Evolutionary conservation across 495 filamentous ascomycete genomes (phyloP).

Genomic region (Daldinia childiae): DNA sequence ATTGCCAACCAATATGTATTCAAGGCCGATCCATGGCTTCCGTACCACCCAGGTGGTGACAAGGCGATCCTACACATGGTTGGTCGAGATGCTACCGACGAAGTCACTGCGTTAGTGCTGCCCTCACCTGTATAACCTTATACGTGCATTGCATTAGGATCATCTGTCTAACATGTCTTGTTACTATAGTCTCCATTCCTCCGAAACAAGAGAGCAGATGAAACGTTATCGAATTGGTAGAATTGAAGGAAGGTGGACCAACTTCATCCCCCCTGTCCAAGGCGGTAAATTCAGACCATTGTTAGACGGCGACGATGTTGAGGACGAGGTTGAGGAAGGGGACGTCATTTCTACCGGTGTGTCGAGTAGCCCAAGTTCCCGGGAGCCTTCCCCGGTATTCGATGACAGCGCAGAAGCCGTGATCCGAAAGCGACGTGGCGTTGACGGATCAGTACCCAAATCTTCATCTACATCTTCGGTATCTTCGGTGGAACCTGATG

Average conservation of each 20-base stretch:
- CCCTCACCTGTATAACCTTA: slow-evolving; percentile 4
- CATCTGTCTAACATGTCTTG: slow-evolving; percentile 9
- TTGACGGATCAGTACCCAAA: slow-evolving; percentile 29
- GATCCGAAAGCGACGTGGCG: slow-evolving; percentile 43
- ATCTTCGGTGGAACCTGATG: slow-evolving; percentile 52
- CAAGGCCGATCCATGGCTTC: slow-evolving; percentile 86
- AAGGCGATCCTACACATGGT: slow-evolving; percentile 96
- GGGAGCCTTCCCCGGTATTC: slow-evolving; percentile 72
- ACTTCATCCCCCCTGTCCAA: slow-evolving; percentile 92
- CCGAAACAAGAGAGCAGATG: slow-evolving; percentile 81
- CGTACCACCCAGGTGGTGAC: slow-evolving; percentile 91
- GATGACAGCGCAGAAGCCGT: slow-evolving; percentile 64
- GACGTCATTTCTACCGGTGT: slow-evolving; percentile 41
- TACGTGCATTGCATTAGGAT: background rate
- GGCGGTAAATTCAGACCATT: slow-evolving; percentile 81
- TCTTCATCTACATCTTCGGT: slow-evolving; percentile 53
- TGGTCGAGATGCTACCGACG: slow-evolving; percentile 94
- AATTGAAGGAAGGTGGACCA: slow-evolving; percentile 83
- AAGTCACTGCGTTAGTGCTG: slow-evolving; percentile 83
- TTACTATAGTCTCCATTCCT: slow-evolving; percentile 77
- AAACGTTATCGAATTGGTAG: slow-evolving; percentile 82
- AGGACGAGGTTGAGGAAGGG: slow-evolving; percentile 54
- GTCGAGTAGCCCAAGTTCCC: slow-evolving; percentile 57
- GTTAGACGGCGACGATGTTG: slow-evolving; percentile 50
- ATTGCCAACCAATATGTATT: slow-evolving; percentile 84